phyloP scores from a whole-genome alignment of 441 rosid genomes.

The Cnidoscolus chayamansa region DNA sequence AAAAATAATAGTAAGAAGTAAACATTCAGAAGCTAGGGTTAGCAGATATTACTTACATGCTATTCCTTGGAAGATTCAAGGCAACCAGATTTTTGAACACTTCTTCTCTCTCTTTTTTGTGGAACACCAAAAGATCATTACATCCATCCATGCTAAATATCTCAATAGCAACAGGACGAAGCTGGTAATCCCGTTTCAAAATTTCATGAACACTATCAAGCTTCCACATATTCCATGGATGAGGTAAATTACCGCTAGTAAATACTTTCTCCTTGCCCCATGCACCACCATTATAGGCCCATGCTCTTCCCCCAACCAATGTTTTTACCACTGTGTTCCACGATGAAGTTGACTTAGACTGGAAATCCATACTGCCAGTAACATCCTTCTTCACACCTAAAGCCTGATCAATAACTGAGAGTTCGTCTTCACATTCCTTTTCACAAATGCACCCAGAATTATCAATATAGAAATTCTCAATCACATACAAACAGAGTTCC shows the following conservation, averaged over 20 bases:
- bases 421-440: constrained; percentile 96
- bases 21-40: constrained; percentile 20
- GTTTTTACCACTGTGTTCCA: constrained; percentile 61
- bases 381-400: constrained; percentile 96
- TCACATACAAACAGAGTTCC: constrained; percentile 84
- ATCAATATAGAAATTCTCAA: constrained; percentile 93
- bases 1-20: neutral
- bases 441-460: constrained; percentile 88
- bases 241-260: constrained; percentile 81
- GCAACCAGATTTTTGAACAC: constrained; percentile 96
- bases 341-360: constrained; percentile 84
- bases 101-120: constrained; percentile 99
- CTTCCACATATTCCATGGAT: constrained; percentile 99
- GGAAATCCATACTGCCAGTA: constrained; percentile 73
- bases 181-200: constrained; percentile 98
- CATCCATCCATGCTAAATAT: constrained; percentile 99
- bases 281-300: constrained; percentile 99
- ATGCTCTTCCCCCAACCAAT: constrained; percentile 91
- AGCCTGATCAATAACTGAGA: constrained; percentile 99
- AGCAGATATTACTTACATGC: constrained; percentile 60
- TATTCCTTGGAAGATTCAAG: constrained; percentile 97
- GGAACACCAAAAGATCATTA: constrained; percentile 98
- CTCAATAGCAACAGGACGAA: constrained; percentile 99
- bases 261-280: constrained; percentile 99
- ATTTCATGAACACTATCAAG: constrained; percentile 95